phyloP scores from a whole-genome alignment of 148 eudicot genomes.

The Rhododendron simsii region DNA sequence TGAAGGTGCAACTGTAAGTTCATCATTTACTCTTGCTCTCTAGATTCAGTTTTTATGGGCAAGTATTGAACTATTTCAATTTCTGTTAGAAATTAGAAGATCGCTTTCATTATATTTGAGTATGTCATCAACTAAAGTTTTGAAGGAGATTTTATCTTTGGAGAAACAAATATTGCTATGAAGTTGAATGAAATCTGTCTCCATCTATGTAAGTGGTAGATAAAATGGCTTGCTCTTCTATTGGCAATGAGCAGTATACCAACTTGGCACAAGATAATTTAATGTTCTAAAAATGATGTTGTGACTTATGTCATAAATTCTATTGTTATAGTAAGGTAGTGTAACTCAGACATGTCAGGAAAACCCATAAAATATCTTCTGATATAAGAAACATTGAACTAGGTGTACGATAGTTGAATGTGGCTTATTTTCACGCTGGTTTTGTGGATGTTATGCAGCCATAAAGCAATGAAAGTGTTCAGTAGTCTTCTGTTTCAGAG shows the following conservation, averaged over 20 bases:
- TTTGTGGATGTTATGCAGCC: background rate
- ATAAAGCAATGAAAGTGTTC: background rate
- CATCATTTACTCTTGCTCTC: background rate
- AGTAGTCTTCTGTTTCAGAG: background rate
- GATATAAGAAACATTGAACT: background rate
- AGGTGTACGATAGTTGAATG: background rate
- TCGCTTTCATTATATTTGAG: background rate
- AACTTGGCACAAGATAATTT: slow-evolving; percentile 1
- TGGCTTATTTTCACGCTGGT: background rate
- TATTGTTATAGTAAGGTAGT: background rate
- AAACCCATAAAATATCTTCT: background rate
- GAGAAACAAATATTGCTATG: background rate
- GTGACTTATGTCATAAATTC: background rate
- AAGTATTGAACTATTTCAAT: background rate
- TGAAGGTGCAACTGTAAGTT: slow-evolving; percentile 99
- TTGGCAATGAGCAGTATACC: background rate
- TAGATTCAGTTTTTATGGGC: background rate
- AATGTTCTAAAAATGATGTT: background rate
- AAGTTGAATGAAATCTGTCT: background rate
- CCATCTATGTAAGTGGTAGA: background rate
- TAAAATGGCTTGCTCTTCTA: background rate
- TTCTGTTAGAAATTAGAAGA: background rate
- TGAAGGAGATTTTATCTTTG: background rate
- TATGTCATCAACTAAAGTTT: background rate
- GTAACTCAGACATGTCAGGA: background rate